Base-by-base conservation (phyloP, 2,329 filamentous ascomycete genomes). In the Hymenoscyphus linearis region DNA sequence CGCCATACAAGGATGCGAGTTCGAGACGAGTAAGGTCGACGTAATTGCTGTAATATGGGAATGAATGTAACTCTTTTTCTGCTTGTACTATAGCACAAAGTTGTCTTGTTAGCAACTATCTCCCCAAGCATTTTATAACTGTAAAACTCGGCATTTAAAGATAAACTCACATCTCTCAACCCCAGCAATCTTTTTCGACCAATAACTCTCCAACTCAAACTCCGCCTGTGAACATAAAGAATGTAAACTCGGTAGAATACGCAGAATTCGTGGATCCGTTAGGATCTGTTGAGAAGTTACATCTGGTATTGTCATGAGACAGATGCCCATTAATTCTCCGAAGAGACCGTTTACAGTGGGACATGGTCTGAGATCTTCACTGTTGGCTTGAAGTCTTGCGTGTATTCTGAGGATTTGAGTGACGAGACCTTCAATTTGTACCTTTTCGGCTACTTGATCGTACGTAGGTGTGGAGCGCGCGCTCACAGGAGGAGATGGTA, bases 11-110 rank as follows among this genome's bases (percentile, higher is more conserved):
- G 9, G 76, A 73, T 26, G 71, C 71, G 26, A 79, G 72, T 67
- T 82, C 80, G 44, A 82, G 72, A 14, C 73, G 74, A 0, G 78
- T 76, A 31, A 82, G 74, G 25, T 79, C 76, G 36, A 77, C 62
- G 66, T 83, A 83, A 68, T 82, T 82, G 9, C 70, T 60, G 66
- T 77, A 75, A 69, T 83, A 82, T 1, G 79, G 78, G 63, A 82
- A 83, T n/a, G 22, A 2, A 62, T 62, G n/a, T 3, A 70, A 65
- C 4, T 66, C 55, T 52, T 67, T 61, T 40, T 68, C 64, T 59
- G 47, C 31, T 56, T 35, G 10, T 47, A n/a, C 34, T 3, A 34
- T 47, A 47, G 10, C 6, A 16, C 40, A 47, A 9, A 13, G 14
- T n/a, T n/a, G n/a, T 47, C 40, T 31, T 5, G 6, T 47, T 22